Percentiles rank a stretch among this genome's conserved stretches.
Evolutionary conservation across 169 alveolate genomes (phyloP).

Genomic region (Amoebophrya sp.): DNA sequence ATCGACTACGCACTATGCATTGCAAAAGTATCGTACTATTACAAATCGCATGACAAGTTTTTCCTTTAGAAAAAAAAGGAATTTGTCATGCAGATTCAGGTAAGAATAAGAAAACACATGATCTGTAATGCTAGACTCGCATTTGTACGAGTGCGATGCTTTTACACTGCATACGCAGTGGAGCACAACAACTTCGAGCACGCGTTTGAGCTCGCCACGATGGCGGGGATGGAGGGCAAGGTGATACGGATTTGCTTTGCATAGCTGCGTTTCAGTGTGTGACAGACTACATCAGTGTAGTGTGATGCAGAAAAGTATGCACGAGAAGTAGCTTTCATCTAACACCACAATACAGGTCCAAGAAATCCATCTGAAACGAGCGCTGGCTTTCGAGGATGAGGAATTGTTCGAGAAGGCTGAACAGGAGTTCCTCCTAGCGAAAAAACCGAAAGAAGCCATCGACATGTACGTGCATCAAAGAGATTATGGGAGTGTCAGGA

Average conservation of each 20-base stretch:
- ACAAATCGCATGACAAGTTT: neutral
- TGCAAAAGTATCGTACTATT: neutral
- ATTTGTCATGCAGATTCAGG: too few species aligned
- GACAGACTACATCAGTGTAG: neutral
- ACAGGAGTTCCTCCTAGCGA: conserved; percentile 75
- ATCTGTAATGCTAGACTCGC: neutral
- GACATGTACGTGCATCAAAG: conserved; percentile 80
- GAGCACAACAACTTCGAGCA: conserved; percentile 75
- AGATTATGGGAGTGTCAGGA: too few species aligned
- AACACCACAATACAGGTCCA: neutral
- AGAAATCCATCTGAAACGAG: conserved; percentile 64
- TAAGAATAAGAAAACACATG: neutral
- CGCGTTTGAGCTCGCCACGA: conserved; percentile 62
- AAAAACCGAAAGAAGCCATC: conserved; percentile 80
- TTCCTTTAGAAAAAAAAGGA: too few species aligned
- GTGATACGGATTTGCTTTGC: neutral
- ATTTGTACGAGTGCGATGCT: too few species aligned
- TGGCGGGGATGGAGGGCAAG: neutral
- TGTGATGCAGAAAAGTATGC: neutral
- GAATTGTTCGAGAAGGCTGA: conserved; percentile 81
- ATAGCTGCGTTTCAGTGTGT: too few species aligned
- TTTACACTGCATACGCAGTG: conserved; percentile 53
- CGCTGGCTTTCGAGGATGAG: conserved; percentile 74
- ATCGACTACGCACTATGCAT: conserved; percentile 54
- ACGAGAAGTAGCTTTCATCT: neutral